Evolutionary conservation across 768 basidiomycete species (phyloP).

Genomic region (Neoboletus brunneissimus): DNA sequence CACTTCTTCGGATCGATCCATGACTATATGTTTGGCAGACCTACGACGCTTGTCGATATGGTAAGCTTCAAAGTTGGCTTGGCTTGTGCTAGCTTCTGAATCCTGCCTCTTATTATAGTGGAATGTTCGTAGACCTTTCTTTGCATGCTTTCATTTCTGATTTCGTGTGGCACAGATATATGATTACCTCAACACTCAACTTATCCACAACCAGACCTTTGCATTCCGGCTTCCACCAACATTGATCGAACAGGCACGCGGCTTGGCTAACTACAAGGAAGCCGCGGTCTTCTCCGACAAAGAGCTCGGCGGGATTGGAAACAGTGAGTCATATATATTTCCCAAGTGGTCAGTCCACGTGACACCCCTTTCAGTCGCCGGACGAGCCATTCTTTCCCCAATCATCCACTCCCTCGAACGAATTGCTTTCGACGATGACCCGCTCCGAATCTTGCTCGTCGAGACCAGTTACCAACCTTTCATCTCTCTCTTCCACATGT

Average conservation of each 20-base stretch:
- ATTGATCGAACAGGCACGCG: slow-evolving; percentile 68
- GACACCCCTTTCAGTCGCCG: slow-evolving; percentile 57
- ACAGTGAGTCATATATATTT: slow-evolving; percentile 47
- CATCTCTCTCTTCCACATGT: too few species aligned
- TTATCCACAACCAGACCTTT: slow-evolving; percentile 79
- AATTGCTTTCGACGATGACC: slow-evolving; percentile 74
- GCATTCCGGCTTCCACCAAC: slow-evolving; percentile 73
- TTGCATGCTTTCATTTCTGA: slow-evolving; percentile 9
- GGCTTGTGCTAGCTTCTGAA: slow-evolving; percentile 10
- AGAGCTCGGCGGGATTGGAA: slow-evolving; percentile 64
- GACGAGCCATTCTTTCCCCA: slow-evolving; percentile 69
- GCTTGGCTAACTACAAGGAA: slow-evolving; percentile 76
- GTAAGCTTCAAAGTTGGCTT: slow-evolving; percentile 39
- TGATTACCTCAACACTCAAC: slow-evolving; percentile 76
- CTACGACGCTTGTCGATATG: slow-evolving; percentile 59
- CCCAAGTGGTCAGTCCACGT: neutral
- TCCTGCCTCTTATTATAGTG: slow-evolving; percentile 44
- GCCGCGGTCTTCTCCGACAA: slow-evolving; percentile 66
- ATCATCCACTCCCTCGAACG: slow-evolving; percentile 70
- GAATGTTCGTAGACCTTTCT: slow-evolving; percentile 52
- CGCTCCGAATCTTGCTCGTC: slow-evolving; percentile 72
- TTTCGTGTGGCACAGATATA: slow-evolving; percentile 47
- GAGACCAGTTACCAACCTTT: slow-evolving; percentile 48
- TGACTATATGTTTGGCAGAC: slow-evolving; percentile 70
- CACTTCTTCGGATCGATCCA: slow-evolving; percentile 62